phyloP scores from a whole-genome alignment of 768 basidiomycete genomes.

The Boletus subcaerulescens region DNA sequence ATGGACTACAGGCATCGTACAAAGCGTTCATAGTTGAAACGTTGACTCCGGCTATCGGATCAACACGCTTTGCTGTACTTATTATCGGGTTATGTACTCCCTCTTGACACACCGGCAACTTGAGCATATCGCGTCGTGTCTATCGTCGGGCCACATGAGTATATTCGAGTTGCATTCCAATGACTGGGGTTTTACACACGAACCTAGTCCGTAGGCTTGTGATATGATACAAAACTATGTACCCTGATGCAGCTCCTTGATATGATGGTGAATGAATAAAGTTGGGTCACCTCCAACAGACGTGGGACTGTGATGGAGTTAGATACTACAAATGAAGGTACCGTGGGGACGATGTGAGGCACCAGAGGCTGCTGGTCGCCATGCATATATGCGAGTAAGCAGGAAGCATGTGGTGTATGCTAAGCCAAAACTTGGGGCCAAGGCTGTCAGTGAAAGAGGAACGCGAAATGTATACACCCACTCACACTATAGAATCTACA shows the following conservation, averaged over 20 bases:
- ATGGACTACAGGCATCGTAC: slow-evolving; percentile 63
- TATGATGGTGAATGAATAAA: background rate
- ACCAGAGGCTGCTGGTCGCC: background rate
- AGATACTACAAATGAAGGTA: background rate
- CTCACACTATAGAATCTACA: slow-evolving; percentile 25
- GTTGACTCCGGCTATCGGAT: background rate
- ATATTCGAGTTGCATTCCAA: no score
- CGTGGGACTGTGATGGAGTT: no score
- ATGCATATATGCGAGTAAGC: slow-evolving; percentile 8
- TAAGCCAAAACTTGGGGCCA: slow-evolving; percentile 13
- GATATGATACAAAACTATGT: no score
- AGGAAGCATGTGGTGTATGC: slow-evolving; percentile 14
- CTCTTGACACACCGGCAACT: no score
- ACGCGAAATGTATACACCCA: background rate
- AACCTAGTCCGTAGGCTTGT: no score
- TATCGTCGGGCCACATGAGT: no score
- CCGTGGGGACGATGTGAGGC: no score
- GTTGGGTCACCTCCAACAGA: no score
- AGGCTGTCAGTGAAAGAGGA: background rate
- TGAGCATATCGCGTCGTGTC: no score
- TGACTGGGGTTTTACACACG: no score
- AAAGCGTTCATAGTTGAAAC: slow-evolving; percentile 23
- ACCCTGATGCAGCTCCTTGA: no score
- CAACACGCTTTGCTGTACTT: background rate
- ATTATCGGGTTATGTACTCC: no score